These are phyloP conservation scores for Stropharia rugosoannulata DNA, from an alignment of 768 basidiomycete genomes.

Conservation along the genomic window DNA sequence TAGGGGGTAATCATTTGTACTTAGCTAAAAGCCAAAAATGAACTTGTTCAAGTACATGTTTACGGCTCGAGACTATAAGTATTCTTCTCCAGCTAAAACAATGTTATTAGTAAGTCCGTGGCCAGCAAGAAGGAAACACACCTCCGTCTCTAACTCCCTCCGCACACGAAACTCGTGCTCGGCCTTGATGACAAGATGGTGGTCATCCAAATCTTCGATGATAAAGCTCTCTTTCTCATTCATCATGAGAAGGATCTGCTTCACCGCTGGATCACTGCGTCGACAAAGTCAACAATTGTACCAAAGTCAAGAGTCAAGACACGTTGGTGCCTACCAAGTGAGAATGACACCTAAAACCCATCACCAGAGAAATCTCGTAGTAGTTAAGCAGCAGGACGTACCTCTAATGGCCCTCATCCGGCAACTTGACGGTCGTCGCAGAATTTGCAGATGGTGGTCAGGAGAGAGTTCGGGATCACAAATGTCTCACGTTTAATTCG, in stretches of 20 bases:
- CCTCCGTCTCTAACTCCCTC: constrained; percentile 75
- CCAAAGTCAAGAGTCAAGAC: too few species aligned
- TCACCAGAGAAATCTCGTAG: background rate
- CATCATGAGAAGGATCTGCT: constrained; percentile 81
- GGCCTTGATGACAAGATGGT: constrained; percentile 79
- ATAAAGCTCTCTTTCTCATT: constrained; percentile 81
- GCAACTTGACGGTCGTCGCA: background rate
- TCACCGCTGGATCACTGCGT: constrained; percentile 81
- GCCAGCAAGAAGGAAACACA: constrained; percentile 27
- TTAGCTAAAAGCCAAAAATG: too few species aligned
- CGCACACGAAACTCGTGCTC: constrained; percentile 78
- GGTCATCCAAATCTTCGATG: constrained; percentile 85
- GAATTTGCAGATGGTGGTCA: constrained; percentile 5
- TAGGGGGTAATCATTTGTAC: too few species aligned
- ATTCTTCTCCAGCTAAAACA: constrained; percentile 74
- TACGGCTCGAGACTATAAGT: constrained; percentile 67
- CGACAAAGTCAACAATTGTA: background rate
- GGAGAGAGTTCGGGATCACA: background rate
- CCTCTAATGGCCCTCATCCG: constrained; percentile 68
- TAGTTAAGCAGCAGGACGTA: constrained; percentile 21
- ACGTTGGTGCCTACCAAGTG: constrained; percentile 50
- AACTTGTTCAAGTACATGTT: background rate
- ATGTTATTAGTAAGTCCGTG: constrained; percentile 3
- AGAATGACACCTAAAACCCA: constrained; percentile 55
- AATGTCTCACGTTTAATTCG: constrained; percentile 10